Evolutionary conservation across 306 rosid genomes (phyloP), one percentile per base, ranked within the genome.

Genomic region (Pyrus bretschneideri): DNA sequence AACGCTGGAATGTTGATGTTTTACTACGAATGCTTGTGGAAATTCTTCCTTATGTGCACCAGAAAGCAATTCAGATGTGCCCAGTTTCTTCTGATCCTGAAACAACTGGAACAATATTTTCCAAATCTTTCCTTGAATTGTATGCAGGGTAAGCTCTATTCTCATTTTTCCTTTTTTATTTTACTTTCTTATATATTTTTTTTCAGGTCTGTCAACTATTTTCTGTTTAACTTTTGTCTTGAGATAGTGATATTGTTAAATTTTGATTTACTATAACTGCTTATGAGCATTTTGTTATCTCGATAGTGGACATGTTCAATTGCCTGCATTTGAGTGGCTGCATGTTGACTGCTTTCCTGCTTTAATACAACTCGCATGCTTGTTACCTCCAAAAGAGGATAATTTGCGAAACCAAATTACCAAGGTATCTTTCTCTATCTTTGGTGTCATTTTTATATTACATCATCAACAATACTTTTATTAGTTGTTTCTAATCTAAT

Each of bases 321-420:
- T 96, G 97, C 87, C 85, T 84, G 87, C 90, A 71, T 90, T 95
- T 86, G 99, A 95, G 82, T 95, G 99, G 97, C 82, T 95, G 82
- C 99, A 95, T 85, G 84, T 73, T 51, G 91, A 90, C 61, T 95
- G 99, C 88, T 86, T 95, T 82, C 96, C 99, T 73, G 88, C 84
- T 82, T 87, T 95, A 85, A 88, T 95, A 66, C 88, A 88, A 79
- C 85, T 95, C 72, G 91, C 93, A 58, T 89, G 97, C 87, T 83
- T 88, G 77, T 86, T 95, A 76, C 95, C 97, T 71, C 97, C 91
- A 44, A 95, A 95, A 85, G 99, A 92, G 84, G 99, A 95, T 75
- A 86, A 81, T 75, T 85, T 95, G 78, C 85, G 97, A 74, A 90
- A 88, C 83, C 90, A 85, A 74, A 86, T 88, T 76, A 87, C 96